Percentiles rank a stretch among this genome's conserved stretches.
Evolutionary conservation across 768 basidiomycete species (phyloP).

Genomic region (Leccinum uliginosum): DNA sequence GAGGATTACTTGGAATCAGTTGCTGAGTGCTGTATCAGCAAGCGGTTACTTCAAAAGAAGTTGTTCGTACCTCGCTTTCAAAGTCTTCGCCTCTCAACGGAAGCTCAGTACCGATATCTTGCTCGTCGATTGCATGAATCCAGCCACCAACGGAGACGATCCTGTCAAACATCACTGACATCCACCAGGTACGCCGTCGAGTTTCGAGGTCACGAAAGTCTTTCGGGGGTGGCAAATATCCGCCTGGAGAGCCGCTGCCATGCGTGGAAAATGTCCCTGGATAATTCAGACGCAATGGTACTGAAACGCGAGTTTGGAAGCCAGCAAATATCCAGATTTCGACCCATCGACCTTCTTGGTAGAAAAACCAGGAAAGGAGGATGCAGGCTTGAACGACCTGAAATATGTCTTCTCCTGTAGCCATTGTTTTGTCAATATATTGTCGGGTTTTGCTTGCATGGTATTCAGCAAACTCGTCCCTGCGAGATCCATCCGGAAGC

Average conservation of each 20-base stretch:
- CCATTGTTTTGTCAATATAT: conserved; percentile 87
- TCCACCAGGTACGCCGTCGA: conserved; percentile 85
- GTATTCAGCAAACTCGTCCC: conserved; percentile 84
- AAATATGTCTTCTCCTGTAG: conserved; percentile 84
- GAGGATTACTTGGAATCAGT: conserved; percentile 66
- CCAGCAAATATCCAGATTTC: conserved; percentile 90
- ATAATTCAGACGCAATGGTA: conserved; percentile 80
- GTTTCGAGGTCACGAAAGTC: conserved; percentile 73
- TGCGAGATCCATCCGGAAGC: conserved; percentile 67
- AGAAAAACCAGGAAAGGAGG: conserved; percentile 86
- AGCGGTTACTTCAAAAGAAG: conserved; percentile 1
- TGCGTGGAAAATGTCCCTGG: conserved; percentile 78
- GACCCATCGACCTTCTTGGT: conserved; percentile 85
- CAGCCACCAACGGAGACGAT: conserved; percentile 80
- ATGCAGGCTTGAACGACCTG: conserved; percentile 84
- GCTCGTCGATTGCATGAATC: conserved; percentile 81
- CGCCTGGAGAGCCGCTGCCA: conserved; percentile 63
- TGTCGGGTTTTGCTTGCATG: conserved; percentile 84
- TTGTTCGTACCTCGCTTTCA: conserved; percentile 56
- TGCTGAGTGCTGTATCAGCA: conserved; percentile 37
- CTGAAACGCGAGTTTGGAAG: conserved; percentile 77
- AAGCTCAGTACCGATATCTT: conserved; percentile 80
- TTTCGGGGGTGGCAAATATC: conserved; percentile 77
- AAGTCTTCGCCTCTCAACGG: conserved; percentile 75
- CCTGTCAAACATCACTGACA: conserved; percentile 83